Conservation (phyloP, 179 eudicot species). For the Beta corolliflora region DNA sequence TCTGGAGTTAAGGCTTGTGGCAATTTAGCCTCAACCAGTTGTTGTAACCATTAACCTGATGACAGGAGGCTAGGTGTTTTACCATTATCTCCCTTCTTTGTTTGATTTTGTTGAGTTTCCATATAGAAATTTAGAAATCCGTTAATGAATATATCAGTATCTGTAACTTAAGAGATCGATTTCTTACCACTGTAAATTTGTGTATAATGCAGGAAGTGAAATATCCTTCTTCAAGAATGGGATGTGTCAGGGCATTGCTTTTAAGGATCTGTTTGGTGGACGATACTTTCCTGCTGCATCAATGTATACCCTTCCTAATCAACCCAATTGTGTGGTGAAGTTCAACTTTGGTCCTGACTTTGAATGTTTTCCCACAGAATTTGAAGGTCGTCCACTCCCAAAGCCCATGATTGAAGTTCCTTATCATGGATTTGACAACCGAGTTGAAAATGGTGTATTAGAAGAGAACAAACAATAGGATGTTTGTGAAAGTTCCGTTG, state of each 20-base stretch:
- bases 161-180: conserved; percentile 9
- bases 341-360: conserved; percentile 98
- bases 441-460: conserved; percentile 71
- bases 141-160: background rate
- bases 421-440: conserved; percentile 70
- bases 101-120: background rate
- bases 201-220: conserved; percentile 76
- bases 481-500: background rate
- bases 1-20: too few species aligned
- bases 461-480: conserved; percentile 56
- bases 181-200: background rate
- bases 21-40: background rate
- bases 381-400: conserved; percentile 71
- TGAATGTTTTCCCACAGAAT: conserved; percentile 74
- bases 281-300: conserved; percentile 96
- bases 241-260: conserved; percentile 84
- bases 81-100: background rate
- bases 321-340: conserved; percentile 79
- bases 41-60: background rate
- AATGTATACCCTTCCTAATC: conserved; percentile 94
- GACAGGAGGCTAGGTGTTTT: background rate
- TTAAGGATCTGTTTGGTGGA: conserved; percentile 80
- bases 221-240: conserved; percentile 92
- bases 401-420: conserved; percentile 87
- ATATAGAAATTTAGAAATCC: background rate